Percentiles rank a stretch among this genome's conserved stretches.
These are phyloP conservation scores for Paramecium caudatum DNA, from an alignment of 73 alveolate genomes.

Conservation along the genomic window DNA sequence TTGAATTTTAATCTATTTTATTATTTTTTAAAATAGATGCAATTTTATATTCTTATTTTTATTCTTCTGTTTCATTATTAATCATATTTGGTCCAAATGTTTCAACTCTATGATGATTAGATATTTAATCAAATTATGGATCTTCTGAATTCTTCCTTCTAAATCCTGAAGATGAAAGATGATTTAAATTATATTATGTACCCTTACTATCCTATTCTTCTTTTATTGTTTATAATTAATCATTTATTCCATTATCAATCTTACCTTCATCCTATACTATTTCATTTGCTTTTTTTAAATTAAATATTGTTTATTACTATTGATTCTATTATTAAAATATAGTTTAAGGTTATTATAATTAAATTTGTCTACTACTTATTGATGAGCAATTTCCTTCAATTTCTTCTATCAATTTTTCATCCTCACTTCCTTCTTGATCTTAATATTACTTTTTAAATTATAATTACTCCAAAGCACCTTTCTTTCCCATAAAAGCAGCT, in stretches of 20 bases:
- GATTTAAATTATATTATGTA: slow-evolving; percentile 18
- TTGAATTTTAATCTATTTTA: not conserved
- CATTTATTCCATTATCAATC: not conserved
- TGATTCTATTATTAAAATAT: not conserved
- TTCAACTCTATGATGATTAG: slow-evolving; percentile 5
- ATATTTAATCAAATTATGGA: not conserved
- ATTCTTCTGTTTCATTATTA: not conserved
- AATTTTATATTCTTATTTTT: not conserved
- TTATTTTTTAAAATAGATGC: not conserved
- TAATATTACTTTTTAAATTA: slow-evolving; percentile 11
- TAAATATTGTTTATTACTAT: not conserved
- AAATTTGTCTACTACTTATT: not conserved
- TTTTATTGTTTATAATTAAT: not conserved
- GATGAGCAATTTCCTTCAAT: slow-evolving; percentile 7
- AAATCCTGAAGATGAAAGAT: not conserved
- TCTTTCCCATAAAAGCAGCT: not conserved
- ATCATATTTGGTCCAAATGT: not conserved
- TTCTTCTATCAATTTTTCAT: slow-evolving; percentile 37
- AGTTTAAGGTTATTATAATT: not conserved
- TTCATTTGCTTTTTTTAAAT: not conserved
- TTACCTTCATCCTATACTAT: not conserved
- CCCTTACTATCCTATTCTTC: slow-evolving; percentile 18
- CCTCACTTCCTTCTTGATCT: not conserved
- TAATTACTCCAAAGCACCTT: slow-evolving; percentile 52
- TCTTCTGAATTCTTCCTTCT: not conserved